Percentiles rank a stretch among this genome's conserved stretches.
Conservation (phyloP, 2,329 filamentous ascomycete genomes). For the Colletotrichum noveboracense region DNA sequence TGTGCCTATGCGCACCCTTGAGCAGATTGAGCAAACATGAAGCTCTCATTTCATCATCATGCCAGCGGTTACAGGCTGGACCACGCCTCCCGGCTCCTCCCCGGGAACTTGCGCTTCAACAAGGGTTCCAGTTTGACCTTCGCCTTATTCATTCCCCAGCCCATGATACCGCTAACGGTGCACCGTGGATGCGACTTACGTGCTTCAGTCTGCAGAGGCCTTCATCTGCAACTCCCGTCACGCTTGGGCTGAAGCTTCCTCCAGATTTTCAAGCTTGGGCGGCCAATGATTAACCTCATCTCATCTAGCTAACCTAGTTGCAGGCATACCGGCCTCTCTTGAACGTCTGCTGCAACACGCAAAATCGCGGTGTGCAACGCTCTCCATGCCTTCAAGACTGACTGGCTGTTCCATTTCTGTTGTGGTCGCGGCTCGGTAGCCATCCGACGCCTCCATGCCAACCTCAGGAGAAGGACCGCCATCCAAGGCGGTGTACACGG, state of each 20-base stretch:
- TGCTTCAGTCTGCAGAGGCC: neutral
- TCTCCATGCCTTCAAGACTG: neutral
- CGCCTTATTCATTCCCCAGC: neutral
- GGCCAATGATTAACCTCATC: neutral
- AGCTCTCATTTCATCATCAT: conserved; percentile 9
- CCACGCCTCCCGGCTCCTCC: neutral
- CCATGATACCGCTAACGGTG: neutral
- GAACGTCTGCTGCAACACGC: neutral
- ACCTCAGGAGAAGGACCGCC: neutral
- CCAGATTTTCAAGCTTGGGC: neutral
- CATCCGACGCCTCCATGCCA: neutral
- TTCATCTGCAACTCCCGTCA: neutral
- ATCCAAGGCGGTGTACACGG: neutral
- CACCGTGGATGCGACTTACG: neutral
- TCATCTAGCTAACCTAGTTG: neutral
- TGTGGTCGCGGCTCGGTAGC: conserved; percentile 1
- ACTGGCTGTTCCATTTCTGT: neutral
- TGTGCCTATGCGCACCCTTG: neutral
- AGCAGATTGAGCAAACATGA: neutral
- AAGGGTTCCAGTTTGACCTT: neutral
- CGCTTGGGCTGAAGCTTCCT: neutral
- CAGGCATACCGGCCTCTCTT: neutral
- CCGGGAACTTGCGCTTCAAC: neutral
- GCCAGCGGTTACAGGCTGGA: conserved; percentile 1
- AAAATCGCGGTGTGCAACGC: conserved; percentile 6